Conservation (phyloP, 345 rosid genomes). For the Turritis glabra region DNA sequence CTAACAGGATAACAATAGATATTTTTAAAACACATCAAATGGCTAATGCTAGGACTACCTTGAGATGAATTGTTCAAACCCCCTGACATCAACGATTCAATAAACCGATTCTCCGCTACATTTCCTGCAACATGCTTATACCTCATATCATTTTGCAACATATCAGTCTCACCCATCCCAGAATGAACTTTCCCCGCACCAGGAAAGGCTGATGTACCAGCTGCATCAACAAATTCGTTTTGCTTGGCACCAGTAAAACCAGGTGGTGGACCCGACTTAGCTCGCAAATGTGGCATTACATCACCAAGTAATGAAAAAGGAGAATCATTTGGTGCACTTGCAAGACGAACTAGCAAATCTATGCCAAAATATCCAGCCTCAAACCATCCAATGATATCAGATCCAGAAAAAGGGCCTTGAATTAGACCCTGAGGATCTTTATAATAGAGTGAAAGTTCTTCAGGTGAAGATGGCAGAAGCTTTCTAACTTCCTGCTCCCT, state of each 20-base stretch:
- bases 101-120: conserved; percentile 88
- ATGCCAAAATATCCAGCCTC: conserved; percentile 97
- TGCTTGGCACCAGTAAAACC: conserved; percentile 81
- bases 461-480: conserved; percentile 61
- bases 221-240: conserved; percentile 54
- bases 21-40: background rate
- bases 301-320: conserved; percentile 84
- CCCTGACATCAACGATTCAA: conserved; percentile 91
- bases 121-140: conserved; percentile 54
- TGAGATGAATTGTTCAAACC: conserved; percentile 52
- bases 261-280: conserved; percentile 97
- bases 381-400: conserved; percentile 95
- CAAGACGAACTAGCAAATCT: conserved; percentile 75
- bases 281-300: conserved; percentile 96
- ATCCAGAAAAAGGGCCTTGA: conserved; percentile 91
- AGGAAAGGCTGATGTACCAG: conserved; percentile 48
- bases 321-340: conserved; percentile 66
- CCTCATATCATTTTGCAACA: conserved; percentile 57
- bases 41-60: conserved; percentile 50
- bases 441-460: conserved; percentile 69
- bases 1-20: background rate
- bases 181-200: conserved; percentile 51
- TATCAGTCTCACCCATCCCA: conserved; percentile 52
- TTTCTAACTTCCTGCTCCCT: conserved; percentile 76
- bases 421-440: conserved; percentile 95